A percentile compares a stretch with the other conserved stretches of the same genome.
These are phyloP conservation scores for Candida parachauliodes DNA, from an alignment of 805 yeast genomes.

Conservation along the genomic window DNA sequence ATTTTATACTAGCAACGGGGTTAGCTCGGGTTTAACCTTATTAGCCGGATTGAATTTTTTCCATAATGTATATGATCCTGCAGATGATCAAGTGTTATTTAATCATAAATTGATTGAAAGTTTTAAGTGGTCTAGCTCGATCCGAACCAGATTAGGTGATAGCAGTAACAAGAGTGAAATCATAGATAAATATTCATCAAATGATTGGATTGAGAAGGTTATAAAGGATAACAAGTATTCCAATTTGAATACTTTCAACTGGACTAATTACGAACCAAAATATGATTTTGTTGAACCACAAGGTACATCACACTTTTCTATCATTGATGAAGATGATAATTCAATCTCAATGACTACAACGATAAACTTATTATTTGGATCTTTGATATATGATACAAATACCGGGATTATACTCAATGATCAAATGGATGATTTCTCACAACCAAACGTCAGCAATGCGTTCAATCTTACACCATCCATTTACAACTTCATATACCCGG, in stretches of 20 bases:
- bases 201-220: slow-evolving; percentile 52
- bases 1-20: slow-evolving; percentile 56
- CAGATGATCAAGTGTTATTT: slow-evolving; percentile 27
- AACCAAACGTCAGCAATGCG: slow-evolving; percentile 61
- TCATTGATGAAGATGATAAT: slow-evolving; percentile 69
- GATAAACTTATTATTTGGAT: slow-evolving; percentile 79
- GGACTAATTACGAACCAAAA: slow-evolving; percentile 76
- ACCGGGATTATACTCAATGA: slow-evolving; percentile 86
- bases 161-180: slow-evolving; percentile 24
- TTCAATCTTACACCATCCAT: slow-evolving; percentile 79
- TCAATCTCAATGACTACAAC: slow-evolving; percentile 90
- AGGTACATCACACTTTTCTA: slow-evolving; percentile 86
- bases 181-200: slow-evolving; percentile 43
- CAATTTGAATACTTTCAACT: slow-evolving; percentile 53
- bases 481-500: slow-evolving; percentile 72
- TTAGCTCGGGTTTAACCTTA: slow-evolving; percentile 82
- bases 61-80: slow-evolving; percentile 30
- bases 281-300: slow-evolving; percentile 76
- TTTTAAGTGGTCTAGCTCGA: slow-evolving; percentile 93
- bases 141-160: slow-evolving; percentile 84
- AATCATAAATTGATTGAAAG: slow-evolving; percentile 74
- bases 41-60: slow-evolving; percentile 69
- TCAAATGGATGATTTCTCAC: slow-evolving; percentile 93
- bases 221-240: slow-evolving; percentile 48
- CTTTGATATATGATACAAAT: slow-evolving; percentile 69